Percentiles rank a stretch among this genome's conserved stretches.
Evolutionary conservation across 176 grass and related monocot genomes (phyloP).

Genomic region (Lolium rigidum): DNA sequence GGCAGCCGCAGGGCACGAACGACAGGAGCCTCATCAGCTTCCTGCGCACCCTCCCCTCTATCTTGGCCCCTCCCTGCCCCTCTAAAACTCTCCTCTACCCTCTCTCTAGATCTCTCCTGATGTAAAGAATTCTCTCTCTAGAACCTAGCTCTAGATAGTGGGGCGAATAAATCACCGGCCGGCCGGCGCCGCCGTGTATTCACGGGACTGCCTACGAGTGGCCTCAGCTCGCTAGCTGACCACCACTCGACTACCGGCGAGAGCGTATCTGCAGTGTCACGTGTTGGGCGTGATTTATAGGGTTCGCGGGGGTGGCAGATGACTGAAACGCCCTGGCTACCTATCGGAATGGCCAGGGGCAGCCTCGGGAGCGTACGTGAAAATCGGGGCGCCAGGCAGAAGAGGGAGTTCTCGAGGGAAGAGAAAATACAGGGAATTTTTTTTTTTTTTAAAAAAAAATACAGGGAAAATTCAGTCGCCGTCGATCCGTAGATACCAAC

Average conservation of each 20-base stretch:
- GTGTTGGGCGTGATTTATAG: slow-evolving; percentile 39
- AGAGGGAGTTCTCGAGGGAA: background rate
- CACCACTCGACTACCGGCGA: background rate
- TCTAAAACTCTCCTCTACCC: background rate
- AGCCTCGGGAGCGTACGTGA: background rate
- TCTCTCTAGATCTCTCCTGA: background rate
- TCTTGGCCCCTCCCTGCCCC: slow-evolving; percentile 20
- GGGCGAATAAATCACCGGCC: slow-evolving; percentile 17
- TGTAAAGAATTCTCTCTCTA: background rate
- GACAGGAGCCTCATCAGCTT: slow-evolving; percentile 73
- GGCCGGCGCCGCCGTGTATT: background rate
- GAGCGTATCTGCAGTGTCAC: slow-evolving; percentile 20
- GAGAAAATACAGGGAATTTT: background rate
- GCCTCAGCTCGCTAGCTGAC: slow-evolving; percentile 24
- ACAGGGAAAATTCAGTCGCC: too few relatives aligned
- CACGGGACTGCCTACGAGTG: slow-evolving; percentile 27
- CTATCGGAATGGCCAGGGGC: background rate
- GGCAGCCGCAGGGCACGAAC: slow-evolving; percentile 64
- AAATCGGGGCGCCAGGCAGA: background rate
- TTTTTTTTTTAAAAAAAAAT: too few relatives aligned
- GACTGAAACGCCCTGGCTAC: slow-evolving; percentile 2
- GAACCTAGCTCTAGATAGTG: too few relatives aligned
- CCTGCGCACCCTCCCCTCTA: slow-evolving; percentile 53
- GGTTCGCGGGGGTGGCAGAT: background rate
- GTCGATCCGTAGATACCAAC: background rate